Conservation (phyloP, 2,329 filamentous ascomycete genomes). For the Alternaria dauci region DNA sequence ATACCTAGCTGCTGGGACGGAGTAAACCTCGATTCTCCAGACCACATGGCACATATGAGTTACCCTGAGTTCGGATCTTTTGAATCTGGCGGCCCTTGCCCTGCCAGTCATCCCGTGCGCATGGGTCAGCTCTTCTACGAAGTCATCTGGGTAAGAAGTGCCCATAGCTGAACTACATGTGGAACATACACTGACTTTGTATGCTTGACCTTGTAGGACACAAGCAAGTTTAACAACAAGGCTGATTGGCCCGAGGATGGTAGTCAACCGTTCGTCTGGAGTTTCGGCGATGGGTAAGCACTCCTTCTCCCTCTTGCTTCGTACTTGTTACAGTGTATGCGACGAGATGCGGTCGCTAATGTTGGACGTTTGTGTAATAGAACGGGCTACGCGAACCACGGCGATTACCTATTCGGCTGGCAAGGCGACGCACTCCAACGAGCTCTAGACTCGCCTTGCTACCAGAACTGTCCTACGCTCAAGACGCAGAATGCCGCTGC, state of each 20-base stretch:
- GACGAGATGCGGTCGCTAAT: neutral
- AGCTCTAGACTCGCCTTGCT: conserved; percentile 44
- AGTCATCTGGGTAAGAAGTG: conserved; percentile 23
- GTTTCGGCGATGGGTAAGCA: conserved; percentile 48
- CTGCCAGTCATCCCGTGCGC: conserved; percentile 55
- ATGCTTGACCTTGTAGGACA: conserved; percentile 27
- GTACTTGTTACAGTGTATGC: too few relatives aligned
- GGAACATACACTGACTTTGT: too few relatives aligned
- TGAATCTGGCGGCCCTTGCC: conserved; percentile 58
- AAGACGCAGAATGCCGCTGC: conserved; percentile 56
- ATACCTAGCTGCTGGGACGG: conserved; percentile 33
- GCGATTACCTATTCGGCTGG: conserved; percentile 64
- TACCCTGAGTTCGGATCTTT: conserved; percentile 36
- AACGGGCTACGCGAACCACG: conserved; percentile 60
- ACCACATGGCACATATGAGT: conserved; percentile 46
- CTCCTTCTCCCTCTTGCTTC: too few relatives aligned
- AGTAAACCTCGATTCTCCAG: conserved; percentile 32
- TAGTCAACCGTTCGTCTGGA: conserved; percentile 44
- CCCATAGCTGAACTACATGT: too few relatives aligned
- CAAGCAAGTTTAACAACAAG: conserved; percentile 45
- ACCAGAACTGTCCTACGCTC: conserved; percentile 54
- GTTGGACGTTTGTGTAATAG: conserved; percentile 11
- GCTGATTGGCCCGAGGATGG: conserved; percentile 35
- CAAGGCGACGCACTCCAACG: conserved; percentile 59
- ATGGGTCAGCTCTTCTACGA: conserved; percentile 39